Conservation (phyloP, 192 early-diverging fungal genomes). For the Coemansia sp. region DNA sequence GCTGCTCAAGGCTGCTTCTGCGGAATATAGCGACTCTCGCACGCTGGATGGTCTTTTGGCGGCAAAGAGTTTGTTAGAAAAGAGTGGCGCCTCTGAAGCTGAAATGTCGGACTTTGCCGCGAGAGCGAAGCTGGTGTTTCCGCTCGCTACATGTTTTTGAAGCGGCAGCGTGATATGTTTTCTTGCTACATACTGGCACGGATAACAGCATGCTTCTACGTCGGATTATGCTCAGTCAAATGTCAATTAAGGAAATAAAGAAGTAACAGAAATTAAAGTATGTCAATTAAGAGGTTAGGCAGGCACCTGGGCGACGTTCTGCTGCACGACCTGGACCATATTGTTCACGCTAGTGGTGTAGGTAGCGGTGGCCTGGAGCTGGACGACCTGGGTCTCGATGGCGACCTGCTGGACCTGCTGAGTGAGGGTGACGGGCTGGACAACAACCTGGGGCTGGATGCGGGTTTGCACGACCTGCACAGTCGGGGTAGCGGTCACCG, state of each 20-base stretch:
- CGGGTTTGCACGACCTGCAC: constrained; percentile 50
- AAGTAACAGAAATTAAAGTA: not conserved
- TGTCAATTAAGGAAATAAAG: not conserved
- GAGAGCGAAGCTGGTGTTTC: constrained; percentile 28
- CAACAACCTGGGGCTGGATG: constrained; percentile 47
- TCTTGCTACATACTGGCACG: too few species aligned
- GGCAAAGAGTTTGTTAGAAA: constrained; percentile 24
- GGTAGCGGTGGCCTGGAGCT: constrained; percentile 41
- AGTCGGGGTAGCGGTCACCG: constrained; percentile 49
- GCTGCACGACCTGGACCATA: constrained; percentile 53
- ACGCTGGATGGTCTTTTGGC: constrained; percentile 26
- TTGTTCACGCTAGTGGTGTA: constrained; percentile 45
- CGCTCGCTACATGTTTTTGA: constrained; percentile 51
- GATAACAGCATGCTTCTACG: too few species aligned
- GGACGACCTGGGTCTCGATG: constrained; percentile 40
- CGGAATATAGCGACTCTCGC: constrained; percentile 21
- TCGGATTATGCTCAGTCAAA: not conserved
- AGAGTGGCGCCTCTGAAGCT: constrained; percentile 16
- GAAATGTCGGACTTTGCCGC: constrained; percentile 19
- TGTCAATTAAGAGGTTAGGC: not conserved
- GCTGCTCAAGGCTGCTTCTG: constrained; percentile 17
- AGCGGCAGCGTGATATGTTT: too few species aligned
- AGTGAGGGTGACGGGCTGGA: constrained; percentile 51
- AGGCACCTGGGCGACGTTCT: constrained; percentile 39
- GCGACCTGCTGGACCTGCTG: constrained; percentile 49